Base-by-base conservation (phyloP, 2,329 filamentous ascomycete genomes). In the Colletotrichum sp. region DNA sequence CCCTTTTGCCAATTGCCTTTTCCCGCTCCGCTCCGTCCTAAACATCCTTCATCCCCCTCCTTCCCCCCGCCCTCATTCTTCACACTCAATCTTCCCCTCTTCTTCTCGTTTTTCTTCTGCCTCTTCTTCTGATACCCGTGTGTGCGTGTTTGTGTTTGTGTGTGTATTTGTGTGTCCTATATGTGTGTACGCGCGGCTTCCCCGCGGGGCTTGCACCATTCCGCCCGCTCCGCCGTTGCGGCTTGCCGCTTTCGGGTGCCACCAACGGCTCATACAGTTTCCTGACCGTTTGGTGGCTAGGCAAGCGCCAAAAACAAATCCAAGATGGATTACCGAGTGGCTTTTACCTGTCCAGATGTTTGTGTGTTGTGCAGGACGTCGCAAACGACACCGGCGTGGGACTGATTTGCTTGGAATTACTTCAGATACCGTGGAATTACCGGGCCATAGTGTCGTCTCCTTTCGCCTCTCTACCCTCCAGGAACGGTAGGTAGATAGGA, bases 261-360 rank as follows among this genome's bases (percentile, higher is more conserved):
- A 52, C 59, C 57, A 32, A 64, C 55, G 63, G 55, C 69, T 63
- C 24, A 34, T 49, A 62, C 55, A 57, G 26, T 32, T 6, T 62
- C 39, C 18, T 64, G 63, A 13, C 21, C 39, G 49, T 63, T 57
- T 57, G 15, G 30, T 52, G 52, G 30, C 24, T 34, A 62, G 69
- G 69, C 69, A 63, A 75, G 72, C 72, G 69, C 63, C 72, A 72
- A 9, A 52, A 52, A 44, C 30, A 65, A 34, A 64, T 69, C 70
- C 63, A 34, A 69, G 64, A 63, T 59, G 73, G 64, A 52, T 69
- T 28, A 32, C 26, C 55, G 24, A 57, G 63, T 55, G 30, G 59
- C 24, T n/a, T 32, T 68, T 13, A 32, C 30, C 62, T 24, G 62
- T 49, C 57, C 9, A 21, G 18, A 21, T 63, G 18, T 44, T 30